phyloP scores from a whole-genome alignment of 2,329 filamentous ascomycete genomes.

The Rhinocladiella similis region DNA sequence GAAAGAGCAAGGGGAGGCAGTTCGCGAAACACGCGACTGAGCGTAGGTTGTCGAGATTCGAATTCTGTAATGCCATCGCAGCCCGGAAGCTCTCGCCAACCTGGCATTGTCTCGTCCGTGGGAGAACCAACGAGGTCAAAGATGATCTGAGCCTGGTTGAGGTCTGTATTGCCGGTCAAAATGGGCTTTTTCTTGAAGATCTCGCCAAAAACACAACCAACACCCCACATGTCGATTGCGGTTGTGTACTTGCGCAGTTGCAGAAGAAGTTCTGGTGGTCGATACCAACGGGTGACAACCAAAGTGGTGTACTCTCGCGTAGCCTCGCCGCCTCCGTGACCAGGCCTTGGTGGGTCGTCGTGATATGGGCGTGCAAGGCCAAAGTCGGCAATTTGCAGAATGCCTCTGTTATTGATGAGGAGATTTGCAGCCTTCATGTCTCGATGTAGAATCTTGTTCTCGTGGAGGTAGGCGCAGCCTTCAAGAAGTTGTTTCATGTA shows the following conservation, averaged over 20 bases:
- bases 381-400: slow-evolving; percentile 96
- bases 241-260: slow-evolving; percentile 91
- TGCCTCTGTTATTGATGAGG: slow-evolving; percentile 89
- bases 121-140: slow-evolving; percentile 91
- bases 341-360: slow-evolving; percentile 73
- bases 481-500: slow-evolving; percentile 93
- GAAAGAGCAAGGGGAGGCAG: slow-evolving; percentile 72
- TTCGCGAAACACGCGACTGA: slow-evolving; percentile 73
- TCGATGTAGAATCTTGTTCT: slow-evolving; percentile 84
- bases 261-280: slow-evolving; percentile 87
- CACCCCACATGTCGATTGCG: slow-evolving; percentile 97
- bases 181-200: slow-evolving; percentile 96
- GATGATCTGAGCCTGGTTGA: slow-evolving; percentile 87
- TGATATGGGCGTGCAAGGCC: slow-evolving; percentile 93
- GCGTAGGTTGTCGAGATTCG: slow-evolving; percentile 62
- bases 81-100: slow-evolving; percentile 80
- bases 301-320: slow-evolving; percentile 91
- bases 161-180: slow-evolving; percentile 82
- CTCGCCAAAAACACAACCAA: slow-evolving; percentile 97
- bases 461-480: slow-evolving; percentile 86
- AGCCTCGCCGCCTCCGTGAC: slow-evolving; percentile 79
- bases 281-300: slow-evolving; percentile 96
- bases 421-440: slow-evolving; percentile 99
- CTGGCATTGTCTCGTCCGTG: slow-evolving; percentile 88
- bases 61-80: slow-evolving; percentile 70